Conservation (phyloP, 2,329 filamentous ascomycete species). For the Akanthomyces dipterigenus region DNA sequence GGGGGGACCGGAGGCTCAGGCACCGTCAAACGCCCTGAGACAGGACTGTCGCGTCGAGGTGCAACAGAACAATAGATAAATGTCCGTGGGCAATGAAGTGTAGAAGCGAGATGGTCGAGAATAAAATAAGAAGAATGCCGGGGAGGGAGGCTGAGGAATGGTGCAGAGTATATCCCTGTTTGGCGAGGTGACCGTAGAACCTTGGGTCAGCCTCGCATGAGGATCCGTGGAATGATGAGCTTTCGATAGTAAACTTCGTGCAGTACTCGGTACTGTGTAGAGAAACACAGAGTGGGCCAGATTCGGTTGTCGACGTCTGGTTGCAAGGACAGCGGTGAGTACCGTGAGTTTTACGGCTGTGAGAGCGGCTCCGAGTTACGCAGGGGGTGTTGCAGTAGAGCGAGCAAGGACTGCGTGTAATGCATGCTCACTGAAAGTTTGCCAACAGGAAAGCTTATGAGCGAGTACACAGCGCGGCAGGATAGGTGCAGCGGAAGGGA, state of each 20-base stretch:
- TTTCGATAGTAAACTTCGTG: constrained; percentile 6
- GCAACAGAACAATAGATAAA: constrained; percentile 2
- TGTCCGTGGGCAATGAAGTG: constrained; percentile 1
- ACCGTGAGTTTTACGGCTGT: not conserved
- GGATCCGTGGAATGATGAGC: constrained; percentile 7
- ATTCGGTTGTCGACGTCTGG: constrained; percentile 2
- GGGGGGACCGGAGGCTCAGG: constrained; percentile 1
- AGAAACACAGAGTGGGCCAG: constrained; percentile 7
- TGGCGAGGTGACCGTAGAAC: not conserved
- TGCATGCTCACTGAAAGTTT: not conserved
- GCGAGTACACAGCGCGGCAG: not conserved
- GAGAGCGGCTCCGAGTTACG: not conserved
- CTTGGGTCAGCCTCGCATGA: constrained; percentile 11
- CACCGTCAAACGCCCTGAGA: constrained; percentile 7
- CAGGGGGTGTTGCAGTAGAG: not conserved
- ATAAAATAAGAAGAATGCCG: not conserved
- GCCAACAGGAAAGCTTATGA: not conserved
- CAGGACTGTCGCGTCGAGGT: not conserved
- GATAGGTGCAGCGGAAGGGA: constrained; percentile 1
- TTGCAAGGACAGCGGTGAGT: constrained; percentile 8
- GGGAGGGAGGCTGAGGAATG: constrained; percentile 10
- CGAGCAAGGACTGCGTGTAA: not conserved
- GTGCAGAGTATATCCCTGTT: constrained; percentile 10
- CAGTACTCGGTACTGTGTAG: not conserved
- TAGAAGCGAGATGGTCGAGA: not conserved